Base-by-base conservation (phyloP, 208 protist genomes). In the Phytomonas sp. region DNA sequence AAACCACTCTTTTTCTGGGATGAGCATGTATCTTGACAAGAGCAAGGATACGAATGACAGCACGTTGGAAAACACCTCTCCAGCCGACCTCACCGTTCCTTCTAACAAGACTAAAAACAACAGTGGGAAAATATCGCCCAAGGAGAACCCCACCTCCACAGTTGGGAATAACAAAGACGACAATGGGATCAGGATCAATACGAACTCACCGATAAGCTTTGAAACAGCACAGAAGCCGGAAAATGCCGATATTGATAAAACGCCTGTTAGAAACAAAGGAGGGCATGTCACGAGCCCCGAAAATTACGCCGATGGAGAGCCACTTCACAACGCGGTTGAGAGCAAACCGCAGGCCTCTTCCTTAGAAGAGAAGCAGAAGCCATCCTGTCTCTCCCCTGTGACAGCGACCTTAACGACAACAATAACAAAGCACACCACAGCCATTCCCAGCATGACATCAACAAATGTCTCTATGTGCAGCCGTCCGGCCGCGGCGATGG, bases 391-490 rank as follows among this genome's bases (percentile, higher is more conserved):
- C 34, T 37, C 34, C 34, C 5, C 34, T 37, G 34, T 10, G 75
- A 75, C 56, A 52, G 11, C 23, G 29, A 11, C n/a, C 23, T 67
- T 33, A 52, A 33, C 37, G 29, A 66, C 11, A 66, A 78, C 31
- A 65, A 71, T 30, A 79, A 72, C 67, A 70, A 69, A 63, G 68
- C 67, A 33, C 65, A 69, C 71, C 74, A 68, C 76, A 76, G 71
- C 65, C 62, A 70, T 40, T 67, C 69, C 1, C 68, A 80, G 66
- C 76, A 69, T 26, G 71, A 76, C 59, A 66, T 67, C 30, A 66
- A 69, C 86, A 16, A 84, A 92, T 69, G 80, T 92, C 1, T 89
- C 80, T 11, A 74, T 88, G 60, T 92, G 89, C 76, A 94, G 78
- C 45, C 82, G 78, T 14, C 84, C 82, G 2, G 84, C 84, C 12